These are phyloP conservation scores for Phoma sp. DNA, from an alignment of 2,329 filamentous ascomycete genomes.

Conservation along the genomic window DNA sequence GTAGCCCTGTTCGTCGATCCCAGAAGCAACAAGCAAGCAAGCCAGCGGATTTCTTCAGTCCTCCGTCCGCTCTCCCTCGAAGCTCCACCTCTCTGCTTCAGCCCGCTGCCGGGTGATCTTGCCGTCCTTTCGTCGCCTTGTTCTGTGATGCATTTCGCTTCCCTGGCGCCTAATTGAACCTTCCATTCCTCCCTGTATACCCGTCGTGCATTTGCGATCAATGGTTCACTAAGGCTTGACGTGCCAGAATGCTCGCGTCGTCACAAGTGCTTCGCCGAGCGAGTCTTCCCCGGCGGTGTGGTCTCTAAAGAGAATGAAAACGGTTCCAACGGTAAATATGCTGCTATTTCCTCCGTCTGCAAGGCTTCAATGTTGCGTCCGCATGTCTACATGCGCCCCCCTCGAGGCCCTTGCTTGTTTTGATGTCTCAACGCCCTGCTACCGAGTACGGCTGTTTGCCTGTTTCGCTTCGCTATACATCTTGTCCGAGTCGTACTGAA, in stretches of 20 bases:
- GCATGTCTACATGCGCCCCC: slow-evolving; percentile 13
- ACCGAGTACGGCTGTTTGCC: slow-evolving; percentile 33
- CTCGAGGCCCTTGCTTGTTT: slow-evolving; percentile 40
- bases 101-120: slow-evolving; percentile 36
- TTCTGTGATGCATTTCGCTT: slow-evolving; percentile 32
- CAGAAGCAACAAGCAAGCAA: slow-evolving; percentile 36
- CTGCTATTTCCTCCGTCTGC: slow-evolving; percentile 27
- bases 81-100: slow-evolving; percentile 39
- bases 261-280: slow-evolving; percentile 48
- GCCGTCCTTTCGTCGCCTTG: slow-evolving; percentile 29
- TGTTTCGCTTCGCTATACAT: slow-evolving; percentile 34
- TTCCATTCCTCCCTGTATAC: slow-evolving; percentile 26
- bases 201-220: slow-evolving; percentile 30
- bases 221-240: slow-evolving; percentile 37
- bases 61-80: slow-evolving; percentile 40
- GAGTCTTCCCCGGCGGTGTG: slow-evolving; percentile 47
- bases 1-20: slow-evolving; percentile 44
- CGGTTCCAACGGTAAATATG: slow-evolving; percentile 53
- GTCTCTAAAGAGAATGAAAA: slow-evolving; percentile 55
- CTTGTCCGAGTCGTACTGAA: slow-evolving; percentile 33
- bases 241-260: slow-evolving; percentile 53
- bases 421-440: slow-evolving; percentile 35
- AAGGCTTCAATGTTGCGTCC: slow-evolving; percentile 16
- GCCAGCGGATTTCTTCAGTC: slow-evolving; percentile 42
- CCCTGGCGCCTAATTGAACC: slow-evolving; percentile 30